A percentile compares a stretch with the other conserved stretches of the same genome.
phyloP scores from a whole-genome alignment of 805 yeast genomes.

The Ogataea wickerhamii region DNA sequence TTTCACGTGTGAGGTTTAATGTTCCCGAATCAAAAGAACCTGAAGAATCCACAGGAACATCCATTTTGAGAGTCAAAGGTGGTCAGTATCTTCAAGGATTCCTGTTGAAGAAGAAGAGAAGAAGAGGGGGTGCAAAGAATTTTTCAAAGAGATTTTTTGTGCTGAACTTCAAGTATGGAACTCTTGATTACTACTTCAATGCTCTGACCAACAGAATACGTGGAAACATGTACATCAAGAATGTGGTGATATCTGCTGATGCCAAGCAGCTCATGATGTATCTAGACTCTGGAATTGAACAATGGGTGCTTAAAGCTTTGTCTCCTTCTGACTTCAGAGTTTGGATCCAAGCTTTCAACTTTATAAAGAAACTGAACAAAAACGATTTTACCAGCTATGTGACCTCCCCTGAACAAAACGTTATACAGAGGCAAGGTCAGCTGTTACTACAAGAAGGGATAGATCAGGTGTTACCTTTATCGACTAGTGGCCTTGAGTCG shows the following conservation, averaged over 20 bases:
- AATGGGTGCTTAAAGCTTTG: conserved; percentile 80
- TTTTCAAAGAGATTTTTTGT: conserved; percentile 82
- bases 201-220: conserved; percentile 69
- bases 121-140: conserved; percentile 80
- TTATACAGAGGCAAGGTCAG: conserved; percentile 5
- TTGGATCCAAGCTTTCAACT: conserved; percentile 81
- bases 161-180: conserved; percentile 76
- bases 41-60: conserved; percentile 23
- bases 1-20: conserved; percentile 27
- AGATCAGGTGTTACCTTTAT: neutral
- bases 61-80: conserved; percentile 44
- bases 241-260: conserved; percentile 80
- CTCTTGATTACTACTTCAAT: conserved; percentile 75
- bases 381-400: conserved; percentile 6
- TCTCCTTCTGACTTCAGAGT: conserved; percentile 62
- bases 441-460: conserved; percentile 13
- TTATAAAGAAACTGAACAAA: conserved; percentile 34
- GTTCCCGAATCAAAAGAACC: conserved; percentile 19
- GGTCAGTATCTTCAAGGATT: conserved; percentile 77
- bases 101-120: conserved; percentile 64
- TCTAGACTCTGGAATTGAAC: conserved; percentile 92
- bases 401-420: neutral
- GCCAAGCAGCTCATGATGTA: conserved; percentile 63
- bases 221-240: conserved; percentile 86
- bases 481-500: neutral